Evolutionary conservation across 1,284 basidiomycete species (phyloP).

Genomic region (Ustilago xerochloae): DNA sequence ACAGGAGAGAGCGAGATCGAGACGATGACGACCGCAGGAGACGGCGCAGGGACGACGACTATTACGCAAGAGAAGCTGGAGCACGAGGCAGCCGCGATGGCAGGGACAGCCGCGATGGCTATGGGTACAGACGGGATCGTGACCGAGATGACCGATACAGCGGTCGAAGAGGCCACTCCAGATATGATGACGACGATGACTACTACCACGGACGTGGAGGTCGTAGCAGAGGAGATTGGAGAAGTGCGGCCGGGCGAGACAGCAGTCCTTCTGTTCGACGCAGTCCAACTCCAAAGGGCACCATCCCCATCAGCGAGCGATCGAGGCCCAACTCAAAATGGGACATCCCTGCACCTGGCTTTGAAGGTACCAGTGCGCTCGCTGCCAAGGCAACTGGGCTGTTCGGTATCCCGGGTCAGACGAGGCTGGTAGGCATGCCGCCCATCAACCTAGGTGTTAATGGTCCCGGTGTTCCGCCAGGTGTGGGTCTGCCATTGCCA

Average conservation of each 20-base stretch:
- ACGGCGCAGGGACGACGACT: slow-evolving; percentile 51
- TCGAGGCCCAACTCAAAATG: slow-evolving; percentile 88
- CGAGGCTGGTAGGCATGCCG: slow-evolving; percentile 76
- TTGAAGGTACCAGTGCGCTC: slow-evolving; percentile 91
- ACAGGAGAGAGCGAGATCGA: slow-evolving; percentile 60
- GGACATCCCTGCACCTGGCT: slow-evolving; percentile 94
- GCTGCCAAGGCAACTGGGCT: slow-evolving; percentile 97
- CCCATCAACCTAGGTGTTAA: slow-evolving; percentile 44
- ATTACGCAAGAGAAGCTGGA: slow-evolving; percentile 26
- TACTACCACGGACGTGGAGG: slow-evolving; percentile 68
- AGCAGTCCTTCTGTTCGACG: slow-evolving; percentile 78
- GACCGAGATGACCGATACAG: slow-evolving; percentile 39
- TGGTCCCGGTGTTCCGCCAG: slow-evolving; percentile 45
- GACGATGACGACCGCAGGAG: slow-evolving; percentile 41
- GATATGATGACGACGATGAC: slow-evolving; percentile 42
- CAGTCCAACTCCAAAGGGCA: slow-evolving; percentile 89
- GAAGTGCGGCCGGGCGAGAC: slow-evolving; percentile 41
- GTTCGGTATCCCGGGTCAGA: slow-evolving; percentile 91
- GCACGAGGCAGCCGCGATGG: slow-evolving; percentile 19
- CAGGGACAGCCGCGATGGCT: slow-evolving; percentile 8
- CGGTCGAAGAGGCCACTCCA: slow-evolving; percentile 28
- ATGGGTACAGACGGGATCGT: slow-evolving; percentile 17
- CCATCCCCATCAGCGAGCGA: slow-evolving; percentile 83
- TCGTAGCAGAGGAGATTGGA: slow-evolving; percentile 69
- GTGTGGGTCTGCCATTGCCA: slow-evolving; percentile 71